Base-by-base conservation (phyloP, 176 grass and related monocot genomes). In the Musa schizocarpa region DNA sequence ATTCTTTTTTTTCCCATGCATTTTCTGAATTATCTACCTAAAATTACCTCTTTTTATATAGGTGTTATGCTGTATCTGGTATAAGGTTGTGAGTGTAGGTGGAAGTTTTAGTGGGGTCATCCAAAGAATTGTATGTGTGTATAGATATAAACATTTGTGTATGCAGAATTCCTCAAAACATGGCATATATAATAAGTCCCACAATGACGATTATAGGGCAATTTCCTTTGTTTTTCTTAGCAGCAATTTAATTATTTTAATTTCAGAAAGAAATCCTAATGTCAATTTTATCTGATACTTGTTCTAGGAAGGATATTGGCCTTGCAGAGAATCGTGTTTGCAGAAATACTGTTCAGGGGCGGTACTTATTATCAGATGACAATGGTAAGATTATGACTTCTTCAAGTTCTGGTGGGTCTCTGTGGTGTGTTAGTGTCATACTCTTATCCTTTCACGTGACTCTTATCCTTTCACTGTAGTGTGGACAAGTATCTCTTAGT, bases 311-410 rank as follows among this genome's bases (percentile, higher is more conserved):
- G 53, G 90, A 89, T 23, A 91, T 90, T 79, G 83, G 86, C 53
- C 62, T 91, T 70, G 24, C 21, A n/a, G 53, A 73, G 81, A 76
- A 73, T 51, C 75, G 77, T 76, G 69, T 75, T 13, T 98, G 95
- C 76, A 91, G 81, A 68, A 91, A 74, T 82, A 99, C 95, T 82
- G 86, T 99, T 77, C 95, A 91, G 71, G 95, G 95, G 1, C 75
- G 81, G 11, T 79, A 98, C 78, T 81, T 98, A 66, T 89, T 94
- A 63, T 91, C 95, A 65, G 95, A 98, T 80, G 81, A 89, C 86
- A 87, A 98, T 83, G 95, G 95, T 83, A 93, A 19, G 54, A 76
- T 50, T 78, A 23, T 75, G 23, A 12, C 14, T 49, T 61, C 26
- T 8, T 61, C n/a, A 10, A 61, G 1, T 13, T 43, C 54, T 43